Evolutionary conservation across 2,329 filamentous ascomycete genomes (phyloP).

Genomic region (Trichoderma polysporum): DNA sequence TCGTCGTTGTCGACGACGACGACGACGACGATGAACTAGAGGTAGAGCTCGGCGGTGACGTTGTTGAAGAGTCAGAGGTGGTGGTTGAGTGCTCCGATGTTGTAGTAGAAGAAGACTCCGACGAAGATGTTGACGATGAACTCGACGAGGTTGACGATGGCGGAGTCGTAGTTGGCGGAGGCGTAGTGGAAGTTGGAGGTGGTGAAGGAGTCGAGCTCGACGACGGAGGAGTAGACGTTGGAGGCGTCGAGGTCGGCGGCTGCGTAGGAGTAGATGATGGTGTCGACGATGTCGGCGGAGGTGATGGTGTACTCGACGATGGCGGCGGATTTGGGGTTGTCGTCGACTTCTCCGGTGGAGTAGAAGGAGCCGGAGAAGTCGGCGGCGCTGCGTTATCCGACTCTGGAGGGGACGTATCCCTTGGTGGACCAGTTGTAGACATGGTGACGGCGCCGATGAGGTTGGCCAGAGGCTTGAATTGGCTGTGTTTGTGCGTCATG

Average conservation of each 20-base stretch:
- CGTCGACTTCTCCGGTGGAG: not conserved
- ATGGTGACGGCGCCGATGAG: constrained; percentile 32
- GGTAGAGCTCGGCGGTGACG: not conserved
- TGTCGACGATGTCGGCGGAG: not conserved
- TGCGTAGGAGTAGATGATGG: not conserved
- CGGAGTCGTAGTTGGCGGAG: constrained; percentile 17
- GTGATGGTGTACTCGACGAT: constrained; percentile 6
- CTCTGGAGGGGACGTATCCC: not conserved
- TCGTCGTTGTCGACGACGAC: too few species aligned
- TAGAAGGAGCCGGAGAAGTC: constrained; percentile 17
- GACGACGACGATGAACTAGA: not conserved
- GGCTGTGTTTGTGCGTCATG: constrained; percentile 35
- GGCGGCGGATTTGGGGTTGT: constrained; percentile 17
- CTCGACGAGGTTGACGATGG: constrained; percentile 16
- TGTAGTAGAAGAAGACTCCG: constrained; percentile 6
- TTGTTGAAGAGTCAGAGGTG: not conserved
- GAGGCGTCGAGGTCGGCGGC: not conserved
- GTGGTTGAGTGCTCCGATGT: not conserved
- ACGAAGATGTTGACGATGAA: constrained; percentile 17
- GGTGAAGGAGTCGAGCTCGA: not conserved
- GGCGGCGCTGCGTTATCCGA: constrained; percentile 28
- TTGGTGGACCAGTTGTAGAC: constrained; percentile 27
- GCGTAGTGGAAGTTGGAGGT: not conserved
- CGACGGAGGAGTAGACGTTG: not conserved
- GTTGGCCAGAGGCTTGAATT: constrained; percentile 22